These are phyloP conservation scores for Podila verticillata DNA, from an alignment of 192 early-diverging fungal genomes.

Conservation along the genomic window DNA sequence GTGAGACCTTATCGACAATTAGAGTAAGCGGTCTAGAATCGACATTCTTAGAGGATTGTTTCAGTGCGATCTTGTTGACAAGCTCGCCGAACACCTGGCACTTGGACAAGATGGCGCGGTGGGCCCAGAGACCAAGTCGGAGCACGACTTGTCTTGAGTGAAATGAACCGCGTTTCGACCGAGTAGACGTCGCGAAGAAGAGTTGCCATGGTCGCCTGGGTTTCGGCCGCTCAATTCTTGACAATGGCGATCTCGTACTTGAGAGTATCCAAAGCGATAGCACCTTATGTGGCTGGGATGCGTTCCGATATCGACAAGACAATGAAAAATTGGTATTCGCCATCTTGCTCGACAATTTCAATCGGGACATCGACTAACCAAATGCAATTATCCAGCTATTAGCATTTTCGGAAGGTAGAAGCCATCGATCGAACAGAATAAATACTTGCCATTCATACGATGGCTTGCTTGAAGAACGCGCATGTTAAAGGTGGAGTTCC, in stretches of 20 bases:
- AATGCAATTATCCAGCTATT: too few relatives aligned
- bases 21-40: background rate
- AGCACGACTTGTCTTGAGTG: constrained; percentile 3
- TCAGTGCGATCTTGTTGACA: background rate
- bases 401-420: too few relatives aligned
- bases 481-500: too few relatives aligned
- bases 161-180: constrained; percentile 14
- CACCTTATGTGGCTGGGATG: too few relatives aligned
- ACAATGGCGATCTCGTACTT: background rate
- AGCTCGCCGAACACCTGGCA: constrained; percentile 3
- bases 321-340: too few relatives aligned
- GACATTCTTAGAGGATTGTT: background rate
- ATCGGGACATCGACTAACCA: too few relatives aligned
- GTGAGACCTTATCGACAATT: background rate
- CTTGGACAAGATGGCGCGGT: constrained; percentile 7
- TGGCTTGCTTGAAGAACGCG: too few relatives aligned
- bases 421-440: too few relatives aligned
- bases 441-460: too few relatives aligned
- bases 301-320: too few relatives aligned
- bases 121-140: constrained; percentile 13
- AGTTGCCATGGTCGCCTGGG: background rate
- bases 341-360: too few relatives aligned
- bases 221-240: background rate
- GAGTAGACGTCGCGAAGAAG: constrained; percentile 15
- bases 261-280: too few relatives aligned